Evolutionary conservation across 768 basidiomycete genomes (phyloP), one percentile per base, ranked within the genome.

Genomic region (Coprinopsis cinerea): DNA sequence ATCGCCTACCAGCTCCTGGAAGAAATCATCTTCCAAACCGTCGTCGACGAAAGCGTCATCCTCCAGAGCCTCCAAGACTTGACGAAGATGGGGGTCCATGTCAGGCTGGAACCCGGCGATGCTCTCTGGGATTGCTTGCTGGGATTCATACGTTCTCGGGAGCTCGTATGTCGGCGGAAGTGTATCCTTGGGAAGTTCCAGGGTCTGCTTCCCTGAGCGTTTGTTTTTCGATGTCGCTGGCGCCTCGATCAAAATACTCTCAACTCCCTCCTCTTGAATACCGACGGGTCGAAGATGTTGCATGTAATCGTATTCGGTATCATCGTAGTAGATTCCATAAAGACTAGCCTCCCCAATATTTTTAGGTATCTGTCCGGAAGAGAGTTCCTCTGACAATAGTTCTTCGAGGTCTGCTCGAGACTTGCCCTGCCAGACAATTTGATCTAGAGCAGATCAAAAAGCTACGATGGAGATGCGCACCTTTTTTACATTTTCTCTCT

Each of bases 281-380:
- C 90, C 91, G 44, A 90, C 81, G 1, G 78, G 58, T 11, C 91
- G 85, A 37, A 99, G 79, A 68, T 99, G 96, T 64, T 94, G 87
- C 89, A 97, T 92, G 72, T 99, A 99, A 67, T 99, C 90, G 71
- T 99, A 99, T 52, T 92, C 79, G 4, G 90, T 86, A 62, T 99
- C 94, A 69, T 98, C 93, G 68, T 81, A 98, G 68, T 91, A 91
- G 61, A 99, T 70, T 2, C 93, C 96, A 64, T 97, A 94, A 7
- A 81, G 63, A 4, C 87, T 72, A 0, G 96, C 96, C 69, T 98
- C 90, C 49, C 95, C 96, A 44, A 86, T 73, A 53, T 85, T 86
- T 23, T 72, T 65, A n/a, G 32, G 41, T 5, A 14, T 15, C 7
- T 32, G 51, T 11, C 40, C 45, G 5, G 44, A 17, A 14, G 44